A percentile compares a stretch with the other conserved stretches of the same genome.
phyloP scores from a whole-genome alignment of 2,329 filamentous ascomycete species.

The Neoarthrinium moseri region DNA sequence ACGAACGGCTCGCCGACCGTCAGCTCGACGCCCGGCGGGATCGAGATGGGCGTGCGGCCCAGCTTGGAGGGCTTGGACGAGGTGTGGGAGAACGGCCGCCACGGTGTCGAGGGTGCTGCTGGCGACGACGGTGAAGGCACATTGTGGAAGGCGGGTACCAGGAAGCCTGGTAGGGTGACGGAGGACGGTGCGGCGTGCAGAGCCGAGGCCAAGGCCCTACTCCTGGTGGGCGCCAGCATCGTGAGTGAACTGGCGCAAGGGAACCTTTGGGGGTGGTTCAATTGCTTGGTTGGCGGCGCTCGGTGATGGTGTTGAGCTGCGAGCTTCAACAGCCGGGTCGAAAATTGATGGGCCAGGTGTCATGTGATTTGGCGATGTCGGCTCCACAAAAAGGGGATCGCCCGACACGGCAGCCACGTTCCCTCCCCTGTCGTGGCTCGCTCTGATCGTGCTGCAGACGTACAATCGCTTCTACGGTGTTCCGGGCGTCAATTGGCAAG shows the following conservation, averaged over 20 bases:
- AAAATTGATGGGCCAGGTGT: slow-evolving; percentile 11
- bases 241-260: slow-evolving; percentile 18
- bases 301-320: slow-evolving; percentile 3
- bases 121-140: slow-evolving; percentile 29
- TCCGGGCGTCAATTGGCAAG: too few species aligned
- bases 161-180: slow-evolving; percentile 66
- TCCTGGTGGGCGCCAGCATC: slow-evolving; percentile 67
- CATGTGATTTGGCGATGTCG: slow-evolving; percentile 11
- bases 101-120: slow-evolving; percentile 25
- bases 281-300: slow-evolving; percentile 14
- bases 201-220: slow-evolving; percentile 58
- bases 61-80: slow-evolving; percentile 73
- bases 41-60: slow-evolving; percentile 74
- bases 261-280: slow-evolving; percentile 10
- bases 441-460: too few species aligned
- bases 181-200: slow-evolving; percentile 40
- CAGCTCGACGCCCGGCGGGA: slow-evolving; percentile 82
- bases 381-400: not conserved
- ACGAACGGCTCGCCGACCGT: slow-evolving; percentile 61
- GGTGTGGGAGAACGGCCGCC: slow-evolving; percentile 71
- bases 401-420: too few species aligned
- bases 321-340: not conserved
- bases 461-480: too few species aligned
- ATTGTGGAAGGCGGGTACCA: slow-evolving; percentile 68
- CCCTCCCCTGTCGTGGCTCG: too few species aligned